A percentile compares a stretch with the other conserved stretches of the same genome.
These are phyloP conservation scores for Candolleomyces efflorescens DNA, from an alignment of 768 basidiomycete genomes.

Conservation along the genomic window DNA sequence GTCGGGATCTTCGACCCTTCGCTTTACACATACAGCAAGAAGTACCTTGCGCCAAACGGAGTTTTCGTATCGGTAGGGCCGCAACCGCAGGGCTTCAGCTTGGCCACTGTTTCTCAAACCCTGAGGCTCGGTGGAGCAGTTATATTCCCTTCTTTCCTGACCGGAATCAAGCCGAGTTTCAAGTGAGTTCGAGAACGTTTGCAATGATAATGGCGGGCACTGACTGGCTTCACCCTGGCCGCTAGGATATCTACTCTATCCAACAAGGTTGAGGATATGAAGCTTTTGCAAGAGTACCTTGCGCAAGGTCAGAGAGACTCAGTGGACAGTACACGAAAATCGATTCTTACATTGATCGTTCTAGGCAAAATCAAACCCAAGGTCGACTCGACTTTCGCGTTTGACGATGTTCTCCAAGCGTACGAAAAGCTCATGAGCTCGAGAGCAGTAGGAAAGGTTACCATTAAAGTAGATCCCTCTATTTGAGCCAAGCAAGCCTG, in stretches of 20 bases:
- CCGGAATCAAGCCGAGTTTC: conserved; percentile 39
- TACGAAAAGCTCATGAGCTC: conserved; percentile 56
- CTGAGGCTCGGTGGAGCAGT: conserved; percentile 29
- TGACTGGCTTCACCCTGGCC: background rate
- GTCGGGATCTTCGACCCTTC: conserved; percentile 44
- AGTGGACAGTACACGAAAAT: background rate
- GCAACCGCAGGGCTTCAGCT: conserved; percentile 25
- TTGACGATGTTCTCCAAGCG: conserved; percentile 54
- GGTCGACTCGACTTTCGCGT: conserved; percentile 56
- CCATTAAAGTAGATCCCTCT: background rate
- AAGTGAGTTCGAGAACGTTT: background rate
- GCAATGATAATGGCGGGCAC: too few species aligned
- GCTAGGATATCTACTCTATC: conserved; percentile 29
- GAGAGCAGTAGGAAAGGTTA: conserved; percentile 31
- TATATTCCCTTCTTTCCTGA: conserved; percentile 44
- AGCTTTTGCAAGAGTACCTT: conserved; percentile 23
- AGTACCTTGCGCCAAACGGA: conserved; percentile 52
- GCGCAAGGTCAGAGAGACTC: conserved; percentile 33
- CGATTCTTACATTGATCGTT: background rate
- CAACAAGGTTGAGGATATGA: conserved; percentile 31
- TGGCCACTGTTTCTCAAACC: conserved; percentile 29
- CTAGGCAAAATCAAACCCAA: conserved; percentile 48
- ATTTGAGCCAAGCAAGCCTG: too few species aligned
- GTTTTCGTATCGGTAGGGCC: conserved; percentile 53
- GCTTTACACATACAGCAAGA: conserved; percentile 45